Evolutionary conservation across 768 basidiomycete genomes (phyloP).

Genomic region (Termitomyces sp.): DNA sequence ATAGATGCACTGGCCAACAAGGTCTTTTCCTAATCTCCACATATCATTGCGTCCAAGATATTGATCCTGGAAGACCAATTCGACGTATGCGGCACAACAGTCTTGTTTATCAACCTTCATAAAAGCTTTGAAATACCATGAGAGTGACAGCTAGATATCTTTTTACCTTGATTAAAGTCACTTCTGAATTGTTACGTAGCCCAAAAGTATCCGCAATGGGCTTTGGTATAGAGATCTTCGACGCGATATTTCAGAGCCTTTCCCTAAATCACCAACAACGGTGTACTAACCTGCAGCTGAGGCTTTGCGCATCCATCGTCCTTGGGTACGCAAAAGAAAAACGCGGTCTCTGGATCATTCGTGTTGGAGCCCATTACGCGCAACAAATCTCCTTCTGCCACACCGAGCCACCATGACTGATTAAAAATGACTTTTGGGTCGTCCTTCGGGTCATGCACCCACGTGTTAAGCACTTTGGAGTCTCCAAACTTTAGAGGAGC

Average conservation of each 20-base stretch:
- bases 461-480: conserved; percentile 55
- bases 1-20: conserved; percentile 79
- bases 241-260: neutral
- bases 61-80: conserved; percentile 91
- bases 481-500: conserved; percentile 58
- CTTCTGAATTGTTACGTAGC: conserved; percentile 67
- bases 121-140: conserved; percentile 10
- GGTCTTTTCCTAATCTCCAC: conserved; percentile 86
- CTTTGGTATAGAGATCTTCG: conserved; percentile 70
- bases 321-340: conserved; percentile 61
- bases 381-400: conserved; percentile 70
- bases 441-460: conserved; percentile 72
- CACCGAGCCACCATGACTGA: conserved; percentile 73
- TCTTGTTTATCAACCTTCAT: conserved; percentile 60
- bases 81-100: conserved; percentile 72
- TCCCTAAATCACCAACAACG: neutral
- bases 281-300: conserved; percentile 52
- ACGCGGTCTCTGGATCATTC: conserved; percentile 35
- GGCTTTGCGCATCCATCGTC: conserved; percentile 58
- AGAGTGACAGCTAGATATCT: neutral
- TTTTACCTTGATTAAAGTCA: conserved; percentile 63
- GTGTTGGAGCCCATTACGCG: conserved; percentile 42
- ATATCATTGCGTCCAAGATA: conserved; percentile 95
- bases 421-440: conserved; percentile 53
- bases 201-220: conserved; percentile 68